These are phyloP conservation scores for Candida buenavistaensis DNA, from an alignment of 1,139 yeast species.

Conservation along the genomic window DNA sequence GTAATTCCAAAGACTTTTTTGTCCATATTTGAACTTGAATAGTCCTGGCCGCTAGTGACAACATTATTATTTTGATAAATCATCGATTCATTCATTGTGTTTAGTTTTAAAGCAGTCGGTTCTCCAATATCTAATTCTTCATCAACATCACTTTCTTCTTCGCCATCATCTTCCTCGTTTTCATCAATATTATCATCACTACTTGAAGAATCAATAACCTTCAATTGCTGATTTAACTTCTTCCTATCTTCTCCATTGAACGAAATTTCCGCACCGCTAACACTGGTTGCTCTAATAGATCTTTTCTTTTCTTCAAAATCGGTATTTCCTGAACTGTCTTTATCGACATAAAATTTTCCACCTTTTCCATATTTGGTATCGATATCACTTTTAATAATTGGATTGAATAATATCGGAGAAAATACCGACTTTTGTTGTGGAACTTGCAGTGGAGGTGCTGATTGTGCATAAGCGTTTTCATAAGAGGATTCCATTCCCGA, in stretches of 20 bases:
- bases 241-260: slow-evolving; percentile 15
- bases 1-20: slow-evolving; percentile 3
- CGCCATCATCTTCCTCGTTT: slow-evolving; percentile 23
- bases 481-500: slow-evolving; percentile 7
- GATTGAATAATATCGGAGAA: slow-evolving; percentile 79
- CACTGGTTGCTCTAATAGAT: slow-evolving; percentile 42
- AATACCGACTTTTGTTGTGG: slow-evolving; percentile 51
- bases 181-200: not conserved
- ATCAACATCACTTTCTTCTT: slow-evolving; percentile 28
- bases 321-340: slow-evolving; percentile 28
- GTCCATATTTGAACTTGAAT: slow-evolving; percentile 1
- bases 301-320: slow-evolving; percentile 24
- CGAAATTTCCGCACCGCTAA: slow-evolving; percentile 32
- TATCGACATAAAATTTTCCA: slow-evolving; percentile 72
- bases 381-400: slow-evolving; percentile 69
- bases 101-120: slow-evolving; percentile 33
- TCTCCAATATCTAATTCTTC: slow-evolving; percentile 16
- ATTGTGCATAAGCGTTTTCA: slow-evolving; percentile 7
- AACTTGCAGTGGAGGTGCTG: slow-evolving; percentile 10
- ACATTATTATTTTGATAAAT: slow-evolving; percentile 1
- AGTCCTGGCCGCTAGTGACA: slow-evolving; percentile 1
- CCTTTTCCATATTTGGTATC: slow-evolving; percentile 85
- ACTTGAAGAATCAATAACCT: slow-evolving; percentile 10
- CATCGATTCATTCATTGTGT: slow-evolving; percentile 22
- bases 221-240: slow-evolving; percentile 16